Evolutionary conservation across 495 filamentous ascomycete genomes (phyloP).

Genomic region (Penicillium argentinense): DNA sequence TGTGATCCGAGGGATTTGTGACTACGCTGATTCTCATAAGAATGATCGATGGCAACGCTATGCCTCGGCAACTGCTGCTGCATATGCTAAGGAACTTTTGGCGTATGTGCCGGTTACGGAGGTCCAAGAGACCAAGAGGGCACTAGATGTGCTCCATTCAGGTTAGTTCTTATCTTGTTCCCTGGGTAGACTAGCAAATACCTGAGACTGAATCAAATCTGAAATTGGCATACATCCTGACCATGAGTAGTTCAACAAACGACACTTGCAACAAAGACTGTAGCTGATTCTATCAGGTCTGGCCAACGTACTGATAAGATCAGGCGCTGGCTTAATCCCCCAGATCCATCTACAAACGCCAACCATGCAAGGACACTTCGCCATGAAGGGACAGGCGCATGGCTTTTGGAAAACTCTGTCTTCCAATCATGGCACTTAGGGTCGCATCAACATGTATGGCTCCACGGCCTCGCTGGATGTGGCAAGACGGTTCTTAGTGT

Average conservation of each 20-base stretch:
- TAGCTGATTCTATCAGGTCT: too few species aligned
- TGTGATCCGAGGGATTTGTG: slow-evolving; percentile 37
- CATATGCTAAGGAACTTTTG: slow-evolving; percentile 27
- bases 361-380: slow-evolving; percentile 10
- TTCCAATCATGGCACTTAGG: slow-evolving; percentile 25
- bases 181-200: too few species aligned
- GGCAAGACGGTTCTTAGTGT: slow-evolving; percentile 39
- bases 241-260: too few species aligned
- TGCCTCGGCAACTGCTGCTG: slow-evolving; percentile 31
- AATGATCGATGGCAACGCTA: slow-evolving; percentile 33
- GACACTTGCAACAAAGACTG: too few species aligned
- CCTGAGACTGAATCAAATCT: too few species aligned
- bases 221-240: too few species aligned
- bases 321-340: not conserved
- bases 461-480: slow-evolving; percentile 37
- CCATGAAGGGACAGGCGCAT: slow-evolving; percentile 21
- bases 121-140: slow-evolving; percentile 5
- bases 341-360: not conserved
- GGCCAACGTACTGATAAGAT: too few species aligned
- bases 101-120: slow-evolving; percentile 3
- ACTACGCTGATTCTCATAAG: slow-evolving; percentile 41
- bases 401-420: slow-evolving; percentile 24
- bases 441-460: slow-evolving; percentile 25
- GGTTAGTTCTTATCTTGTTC: too few species aligned
- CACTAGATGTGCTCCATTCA: not conserved